Conservation (phyloP, 2,329 filamentous ascomycete genomes). For the Pseudocercospora musae region DNA sequence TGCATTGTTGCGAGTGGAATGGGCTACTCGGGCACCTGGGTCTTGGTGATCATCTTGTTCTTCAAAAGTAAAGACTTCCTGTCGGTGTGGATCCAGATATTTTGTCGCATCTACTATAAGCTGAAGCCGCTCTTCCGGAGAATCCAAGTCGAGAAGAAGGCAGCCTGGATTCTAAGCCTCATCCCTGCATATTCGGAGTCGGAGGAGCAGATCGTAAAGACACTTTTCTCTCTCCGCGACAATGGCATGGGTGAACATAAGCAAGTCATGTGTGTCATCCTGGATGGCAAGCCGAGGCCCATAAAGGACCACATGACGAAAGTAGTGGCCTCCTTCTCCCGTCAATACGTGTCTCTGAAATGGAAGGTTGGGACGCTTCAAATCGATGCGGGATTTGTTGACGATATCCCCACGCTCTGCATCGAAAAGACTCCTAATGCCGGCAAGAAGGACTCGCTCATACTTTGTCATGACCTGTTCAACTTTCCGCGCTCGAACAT, state of each 20-base stretch:
- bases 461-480: constrained; percentile 27
- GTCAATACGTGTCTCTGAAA: constrained; percentile 23
- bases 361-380: constrained; percentile 20
- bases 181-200: constrained; percentile 27
- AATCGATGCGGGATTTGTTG: constrained; percentile 27
- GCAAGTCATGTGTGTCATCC: constrained; percentile 26
- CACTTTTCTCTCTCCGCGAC: constrained; percentile 24
- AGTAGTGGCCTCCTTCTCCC: constrained; percentile 18
- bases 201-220: constrained; percentile 27
- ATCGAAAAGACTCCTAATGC: constrained; percentile 26
- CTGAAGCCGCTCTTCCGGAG: constrained; percentile 14
- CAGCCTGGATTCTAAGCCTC: constrained; percentile 25
- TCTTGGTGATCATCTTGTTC: constrained; percentile 24
- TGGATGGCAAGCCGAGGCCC: constrained; percentile 23
- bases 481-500: constrained; percentile 23
- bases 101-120: constrained; percentile 7
- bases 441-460: constrained; percentile 27
- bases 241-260: constrained; percentile 25
- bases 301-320: constrained; percentile 24
- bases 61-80: constrained; percentile 28
- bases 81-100: constrained; percentile 17
- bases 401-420: constrained; percentile 25
- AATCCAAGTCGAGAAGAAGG: constrained; percentile 9
- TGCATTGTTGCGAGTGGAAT: constrained; percentile 2
- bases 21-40: constrained; percentile 16